These are phyloP conservation scores for Ramularia collo-cygni DNA, from an alignment of 2,329 filamentous ascomycete genomes.

Conservation along the genomic window DNA sequence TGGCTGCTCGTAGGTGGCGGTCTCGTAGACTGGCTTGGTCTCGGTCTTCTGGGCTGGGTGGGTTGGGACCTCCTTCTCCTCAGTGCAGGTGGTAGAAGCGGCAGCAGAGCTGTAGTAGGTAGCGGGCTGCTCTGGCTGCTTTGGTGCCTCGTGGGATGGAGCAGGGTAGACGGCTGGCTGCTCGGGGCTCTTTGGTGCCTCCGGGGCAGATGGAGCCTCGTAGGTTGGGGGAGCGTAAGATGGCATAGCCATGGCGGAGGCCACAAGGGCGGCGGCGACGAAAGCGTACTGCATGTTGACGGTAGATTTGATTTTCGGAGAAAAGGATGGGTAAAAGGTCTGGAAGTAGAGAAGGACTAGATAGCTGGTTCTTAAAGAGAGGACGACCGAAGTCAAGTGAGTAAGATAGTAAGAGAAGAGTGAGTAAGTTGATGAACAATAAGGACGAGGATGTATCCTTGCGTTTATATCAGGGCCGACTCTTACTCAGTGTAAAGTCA, in stretches of 20 bases:
- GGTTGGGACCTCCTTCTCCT: slow-evolving; percentile 2
- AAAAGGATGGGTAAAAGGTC: not conserved
- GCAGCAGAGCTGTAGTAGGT: slow-evolving; percentile 1
- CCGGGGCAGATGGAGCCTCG: not conserved
- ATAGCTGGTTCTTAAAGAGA: slow-evolving; percentile 15
- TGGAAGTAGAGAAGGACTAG: slow-evolving; percentile 9
- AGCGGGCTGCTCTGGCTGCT: slow-evolving; percentile 2
- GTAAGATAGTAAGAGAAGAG: not conserved
- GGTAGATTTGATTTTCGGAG: slow-evolving; percentile 2
- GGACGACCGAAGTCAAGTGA: slow-evolving; percentile 19
- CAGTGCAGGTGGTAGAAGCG: slow-evolving; percentile 4
- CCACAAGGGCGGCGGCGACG: slow-evolving; percentile 19
- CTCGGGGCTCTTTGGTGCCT: not conserved
- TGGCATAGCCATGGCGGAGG: slow-evolving; percentile 13
- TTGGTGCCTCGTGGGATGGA: slow-evolving; percentile 1
- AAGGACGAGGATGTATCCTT: not conserved
- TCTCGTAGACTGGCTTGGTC: no score
- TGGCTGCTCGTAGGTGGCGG: no score
- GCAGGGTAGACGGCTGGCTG: not conserved
- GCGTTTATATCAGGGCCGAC: no score
- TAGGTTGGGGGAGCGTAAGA: slow-evolving; percentile 2
- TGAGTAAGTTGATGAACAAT: slow-evolving; percentile 2
- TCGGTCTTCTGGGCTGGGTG: slow-evolving; percentile 4
- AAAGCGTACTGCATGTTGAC: slow-evolving; percentile 19
- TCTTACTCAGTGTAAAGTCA: not conserved